These are phyloP conservation scores for Trametes meyenii DNA, from an alignment of 768 basidiomycete species.

Conservation along the genomic window DNA sequence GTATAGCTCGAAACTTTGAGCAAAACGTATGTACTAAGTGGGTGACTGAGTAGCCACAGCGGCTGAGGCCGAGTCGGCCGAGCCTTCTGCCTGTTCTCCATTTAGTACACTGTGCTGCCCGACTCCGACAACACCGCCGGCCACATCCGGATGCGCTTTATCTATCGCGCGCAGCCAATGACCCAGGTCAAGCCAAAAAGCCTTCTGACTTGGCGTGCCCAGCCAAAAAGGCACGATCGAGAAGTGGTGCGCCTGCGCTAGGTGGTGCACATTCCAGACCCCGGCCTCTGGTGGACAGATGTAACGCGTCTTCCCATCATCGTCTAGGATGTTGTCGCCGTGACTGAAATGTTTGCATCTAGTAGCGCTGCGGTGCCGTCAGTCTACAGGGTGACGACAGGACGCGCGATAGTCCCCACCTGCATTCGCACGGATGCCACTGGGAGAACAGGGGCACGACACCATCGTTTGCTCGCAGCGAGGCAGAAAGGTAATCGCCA, in stretches of 20 bases:
- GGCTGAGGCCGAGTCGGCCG: neutral
- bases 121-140: neutral
- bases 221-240: constrained; percentile 45
- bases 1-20: too few species aligned
- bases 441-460: constrained; percentile 54
- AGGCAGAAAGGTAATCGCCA: neutral
- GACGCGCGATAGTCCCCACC: constrained; percentile 30
- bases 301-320: neutral
- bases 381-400: neutral
- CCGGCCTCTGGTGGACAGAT: constrained; percentile 35
- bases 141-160: neutral
- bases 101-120: too few species aligned
- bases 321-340: constrained; percentile 10
- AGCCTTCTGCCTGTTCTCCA: too few species aligned
- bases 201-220: constrained; percentile 38
- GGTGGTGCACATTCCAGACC: constrained; percentile 44
- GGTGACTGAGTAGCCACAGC: too few species aligned
- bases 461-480: constrained; percentile 47
- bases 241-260: constrained; percentile 42
- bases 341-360: constrained; percentile 23
- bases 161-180: constrained; percentile 44
- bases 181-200: constrained; percentile 45
- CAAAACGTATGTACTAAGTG: too few species aligned
- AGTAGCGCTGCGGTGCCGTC: constrained; percentile 3
- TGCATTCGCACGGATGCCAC: constrained; percentile 52